These are phyloP conservation scores for Eremomyces bilateralis DNA, from an alignment of 495 filamentous ascomycete species.

Conservation along the genomic window DNA sequence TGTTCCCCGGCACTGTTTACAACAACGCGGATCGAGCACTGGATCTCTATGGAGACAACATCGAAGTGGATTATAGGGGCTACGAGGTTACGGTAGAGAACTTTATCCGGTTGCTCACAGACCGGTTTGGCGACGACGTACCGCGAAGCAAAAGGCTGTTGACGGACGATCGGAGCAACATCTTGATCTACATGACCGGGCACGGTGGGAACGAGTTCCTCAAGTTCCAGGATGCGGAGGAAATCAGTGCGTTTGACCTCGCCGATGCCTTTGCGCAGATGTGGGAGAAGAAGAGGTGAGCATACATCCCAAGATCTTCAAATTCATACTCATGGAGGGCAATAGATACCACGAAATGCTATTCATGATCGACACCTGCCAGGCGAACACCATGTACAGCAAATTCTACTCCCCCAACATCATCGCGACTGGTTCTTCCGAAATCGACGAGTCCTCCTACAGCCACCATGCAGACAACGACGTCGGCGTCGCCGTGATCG, in stretches of 20 bases:
- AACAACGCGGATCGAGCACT: conserved; percentile 91
- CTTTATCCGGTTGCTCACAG: conserved; percentile 88
- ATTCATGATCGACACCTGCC: conserved; percentile 99
- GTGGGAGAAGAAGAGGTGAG: conserved; percentile 94
- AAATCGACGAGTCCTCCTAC: conserved; percentile 85
- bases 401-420: conserved; percentile 96
- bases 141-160: conserved; percentile 78
- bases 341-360: conserved; percentile 71
- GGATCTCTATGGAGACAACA: conserved; percentile 94
- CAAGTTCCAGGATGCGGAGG: conserved; percentile 95
- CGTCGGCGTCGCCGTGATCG: conserved; percentile 92
- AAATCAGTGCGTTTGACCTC: conserved; percentile 88
- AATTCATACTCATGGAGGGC: background rate
- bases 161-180: conserved; percentile 86
- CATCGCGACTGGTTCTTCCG: conserved; percentile 81
- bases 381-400: conserved; percentile 97
- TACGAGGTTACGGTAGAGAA: conserved; percentile 99
- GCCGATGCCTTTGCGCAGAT: conserved; percentile 98
- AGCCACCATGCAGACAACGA: conserved; percentile 96
- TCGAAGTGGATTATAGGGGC: conserved; percentile 94
- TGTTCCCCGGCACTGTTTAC: conserved; percentile 93
- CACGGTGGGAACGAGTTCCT: conserved; percentile 97
- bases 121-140: conserved; percentile 80
- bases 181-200: conserved; percentile 96
- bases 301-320: background rate